Conservation (phyloP, 176 grass and related monocot genomes). For the Rhipidocladum racemiflorum region DNA sequence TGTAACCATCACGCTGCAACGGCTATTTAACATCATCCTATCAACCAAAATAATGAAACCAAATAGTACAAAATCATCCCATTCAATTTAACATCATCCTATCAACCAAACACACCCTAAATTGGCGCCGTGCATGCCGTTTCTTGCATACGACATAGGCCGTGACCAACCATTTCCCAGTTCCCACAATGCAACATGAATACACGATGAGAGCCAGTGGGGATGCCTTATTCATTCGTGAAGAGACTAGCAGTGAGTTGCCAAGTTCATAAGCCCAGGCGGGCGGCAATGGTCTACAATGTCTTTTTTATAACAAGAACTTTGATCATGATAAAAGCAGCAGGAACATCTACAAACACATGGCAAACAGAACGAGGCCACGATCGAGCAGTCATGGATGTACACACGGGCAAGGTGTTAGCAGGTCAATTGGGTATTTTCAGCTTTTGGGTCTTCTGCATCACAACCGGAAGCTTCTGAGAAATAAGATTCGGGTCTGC, state of each 20-base stretch:
- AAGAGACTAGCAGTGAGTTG: background rate
- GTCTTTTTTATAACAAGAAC: background rate
- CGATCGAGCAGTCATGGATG: background rate
- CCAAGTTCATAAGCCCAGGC: background rate
- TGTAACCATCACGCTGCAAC: too few species aligned
- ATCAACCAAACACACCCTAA: too few species aligned
- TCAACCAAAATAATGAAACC: too few species aligned
- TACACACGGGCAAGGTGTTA: background rate
- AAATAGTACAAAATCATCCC: too few species aligned
- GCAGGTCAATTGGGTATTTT: constrained; percentile 49
- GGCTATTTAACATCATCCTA: too few species aligned
- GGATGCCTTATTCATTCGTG: background rate
- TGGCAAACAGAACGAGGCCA: background rate
- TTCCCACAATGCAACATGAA: too few species aligned
- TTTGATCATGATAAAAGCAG: background rate
- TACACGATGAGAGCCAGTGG: background rate
- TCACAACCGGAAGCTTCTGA: constrained; percentile 62
- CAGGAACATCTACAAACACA: constrained; percentile 13
- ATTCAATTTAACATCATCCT: too few species aligned
- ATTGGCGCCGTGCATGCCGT: too few species aligned
- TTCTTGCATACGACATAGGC: too few species aligned
- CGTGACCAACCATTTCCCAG: too few species aligned
- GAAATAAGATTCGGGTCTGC: constrained; percentile 71
- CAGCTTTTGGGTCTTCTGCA: constrained; percentile 66
- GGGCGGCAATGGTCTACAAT: too few species aligned